These are phyloP conservation scores for Aspergillus campestris DNA, from an alignment of 495 filamentous ascomycete species.

Conservation along the genomic window DNA sequence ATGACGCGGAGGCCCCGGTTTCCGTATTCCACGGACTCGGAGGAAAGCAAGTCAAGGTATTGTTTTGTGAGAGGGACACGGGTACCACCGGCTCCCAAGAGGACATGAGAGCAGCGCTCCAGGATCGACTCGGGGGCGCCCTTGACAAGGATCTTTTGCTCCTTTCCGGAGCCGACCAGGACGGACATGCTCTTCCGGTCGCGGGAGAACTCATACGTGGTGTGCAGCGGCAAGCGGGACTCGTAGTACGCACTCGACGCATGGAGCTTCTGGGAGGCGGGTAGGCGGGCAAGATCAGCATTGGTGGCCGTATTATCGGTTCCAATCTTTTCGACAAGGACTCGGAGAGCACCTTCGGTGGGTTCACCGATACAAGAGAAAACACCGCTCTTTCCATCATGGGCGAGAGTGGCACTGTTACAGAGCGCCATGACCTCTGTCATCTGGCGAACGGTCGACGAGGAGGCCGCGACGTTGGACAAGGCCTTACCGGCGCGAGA, in stretches of 20 bases:
- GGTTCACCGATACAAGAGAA: conserved; percentile 90
- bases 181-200: conserved; percentile 99
- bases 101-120: conserved; percentile 74
- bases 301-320: conserved; percentile 53
- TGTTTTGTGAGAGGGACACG: conserved; percentile 60
- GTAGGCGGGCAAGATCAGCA: conserved; percentile 35
- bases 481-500: conserved; percentile 56
- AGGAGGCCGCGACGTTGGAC: conserved; percentile 62
- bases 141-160: conserved; percentile 85
- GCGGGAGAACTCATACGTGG: conserved; percentile 95
- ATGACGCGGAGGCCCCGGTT: conserved; percentile 92
- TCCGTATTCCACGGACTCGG: conserved; percentile 81
- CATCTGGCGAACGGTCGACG: conserved; percentile 70
- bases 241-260: conserved; percentile 81
- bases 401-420: conserved; percentile 79
- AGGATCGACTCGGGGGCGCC: conserved; percentile 92
- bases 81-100: conserved; percentile 68
- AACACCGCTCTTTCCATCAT: conserved; percentile 61
- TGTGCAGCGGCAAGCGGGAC: conserved; percentile 58
- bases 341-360: conserved; percentile 88
- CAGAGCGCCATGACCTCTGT: conserved; percentile 83
- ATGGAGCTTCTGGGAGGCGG: conserved; percentile 56
- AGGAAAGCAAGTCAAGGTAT: conserved; percentile 56
- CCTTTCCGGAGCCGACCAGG: conserved; percentile 57
- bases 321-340: conserved; percentile 91